Conservation (phyloP, 495 filamentous ascomycete species). For the Tetracladium marchalianum region DNA sequence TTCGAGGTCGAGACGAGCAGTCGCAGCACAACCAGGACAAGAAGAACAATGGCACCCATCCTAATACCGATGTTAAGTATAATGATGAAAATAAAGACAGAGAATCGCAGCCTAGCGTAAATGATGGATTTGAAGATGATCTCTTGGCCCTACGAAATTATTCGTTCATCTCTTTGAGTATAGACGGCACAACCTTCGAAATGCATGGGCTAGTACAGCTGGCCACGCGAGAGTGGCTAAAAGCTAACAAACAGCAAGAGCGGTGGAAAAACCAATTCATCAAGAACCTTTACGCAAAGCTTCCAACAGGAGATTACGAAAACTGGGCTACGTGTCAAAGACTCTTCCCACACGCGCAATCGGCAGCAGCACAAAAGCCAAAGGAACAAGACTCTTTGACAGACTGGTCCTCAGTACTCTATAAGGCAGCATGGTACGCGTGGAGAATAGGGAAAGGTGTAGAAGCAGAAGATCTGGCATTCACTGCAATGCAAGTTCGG, state of each 20-base stretch:
- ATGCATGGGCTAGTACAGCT: slow-evolving; percentile 42
- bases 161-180: slow-evolving; percentile 27
- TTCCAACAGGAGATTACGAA: slow-evolving; percentile 31
- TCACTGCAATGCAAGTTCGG: slow-evolving; percentile 10
- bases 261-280: slow-evolving; percentile 26
- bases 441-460: slow-evolving; percentile 12
- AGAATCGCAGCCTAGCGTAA: background rate
- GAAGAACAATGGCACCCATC: too few relatives aligned
- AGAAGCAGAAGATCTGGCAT: slow-evolving; percentile 14
- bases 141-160: slow-evolving; percentile 29
- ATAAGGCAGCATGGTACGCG: slow-evolving; percentile 24
- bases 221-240: slow-evolving; percentile 32
- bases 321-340: slow-evolving; percentile 22
- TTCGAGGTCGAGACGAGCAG: slow-evolving; percentile 6
- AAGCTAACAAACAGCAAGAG: slow-evolving; percentile 26
- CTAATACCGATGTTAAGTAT: too few relatives aligned
- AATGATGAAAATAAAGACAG: too few relatives aligned
- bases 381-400: slow-evolving; percentile 11
- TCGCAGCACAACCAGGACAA: too few relatives aligned
- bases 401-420: slow-evolving; percentile 23
- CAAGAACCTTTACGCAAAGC: slow-evolving; percentile 24
- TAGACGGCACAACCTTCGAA: slow-evolving; percentile 22
- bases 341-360: slow-evolving; percentile 21
- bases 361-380: slow-evolving; percentile 11
- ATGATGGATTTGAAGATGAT: slow-evolving; percentile 33